These are phyloP conservation scores for Poteriospumella lacustris DNA, from an alignment of 108 stramenopile genomes.

Conservation along the genomic window DNA sequence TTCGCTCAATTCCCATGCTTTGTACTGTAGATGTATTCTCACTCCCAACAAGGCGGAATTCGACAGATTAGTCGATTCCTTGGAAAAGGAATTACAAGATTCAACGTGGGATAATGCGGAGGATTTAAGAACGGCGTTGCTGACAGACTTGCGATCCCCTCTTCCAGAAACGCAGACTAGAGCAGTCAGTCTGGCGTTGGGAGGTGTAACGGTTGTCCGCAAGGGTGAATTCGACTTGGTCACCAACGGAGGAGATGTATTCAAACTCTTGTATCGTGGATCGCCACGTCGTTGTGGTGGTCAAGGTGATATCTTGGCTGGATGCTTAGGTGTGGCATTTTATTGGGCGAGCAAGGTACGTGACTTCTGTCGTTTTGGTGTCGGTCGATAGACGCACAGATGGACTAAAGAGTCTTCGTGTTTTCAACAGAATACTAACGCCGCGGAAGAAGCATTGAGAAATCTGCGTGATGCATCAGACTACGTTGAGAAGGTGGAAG, in stretches of 20 bases:
- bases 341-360: constrained; percentile 2
- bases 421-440: no score
- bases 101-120: not conserved
- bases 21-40: constrained; percentile 61
- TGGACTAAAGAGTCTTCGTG: no score
- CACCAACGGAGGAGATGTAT: constrained; percentile 29
- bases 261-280: constrained; percentile 67
- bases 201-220: constrained; percentile 55
- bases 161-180: not conserved
- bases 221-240: constrained; percentile 61
- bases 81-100: no score
- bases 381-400: no score
- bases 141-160: not conserved
- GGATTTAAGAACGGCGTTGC: not conserved
- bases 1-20: constrained; percentile 34
- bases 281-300: constrained; percentile 90
- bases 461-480: no score
- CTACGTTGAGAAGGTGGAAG: no score
- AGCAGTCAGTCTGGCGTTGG: constrained; percentile 21
- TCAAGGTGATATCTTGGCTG: constrained; percentile 85
- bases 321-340: constrained; percentile 8
- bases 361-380: no score
- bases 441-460: no score
- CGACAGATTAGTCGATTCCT: constrained; percentile 56
- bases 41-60: constrained; percentile 91